Percentiles rank a stretch among this genome's conserved stretches.
Evolutionary conservation across 2,329 filamentous ascomycete genomes (phyloP).

Genomic region (Pyrenochaeta sp.): DNA sequence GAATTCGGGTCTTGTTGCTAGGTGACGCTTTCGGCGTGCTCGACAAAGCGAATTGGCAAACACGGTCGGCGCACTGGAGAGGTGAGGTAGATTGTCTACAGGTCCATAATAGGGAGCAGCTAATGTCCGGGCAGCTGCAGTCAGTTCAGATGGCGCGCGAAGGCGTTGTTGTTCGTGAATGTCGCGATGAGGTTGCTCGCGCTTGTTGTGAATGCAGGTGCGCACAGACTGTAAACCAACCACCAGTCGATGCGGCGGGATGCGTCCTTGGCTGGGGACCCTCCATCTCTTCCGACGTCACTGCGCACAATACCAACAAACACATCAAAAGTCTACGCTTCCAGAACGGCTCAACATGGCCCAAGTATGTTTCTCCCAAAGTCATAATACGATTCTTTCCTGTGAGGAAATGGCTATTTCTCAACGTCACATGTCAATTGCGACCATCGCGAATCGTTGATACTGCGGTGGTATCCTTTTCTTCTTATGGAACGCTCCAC

Average conservation of each 20-base stretch:
- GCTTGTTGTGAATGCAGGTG: slow-evolving; percentile 34
- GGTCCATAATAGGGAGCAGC: slow-evolving; percentile 23
- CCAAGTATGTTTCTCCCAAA: slow-evolving; percentile 22
- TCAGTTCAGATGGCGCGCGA: slow-evolving; percentile 9
- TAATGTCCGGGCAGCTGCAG: slow-evolving; percentile 18
- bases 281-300: slow-evolving; percentile 17
- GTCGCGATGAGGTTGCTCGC: slow-evolving; percentile 27
- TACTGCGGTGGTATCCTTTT: too few species aligned
- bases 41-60: slow-evolving; percentile 52
- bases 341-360: slow-evolving; percentile 26
- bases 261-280: slow-evolving; percentile 9
- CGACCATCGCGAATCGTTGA: background rate
- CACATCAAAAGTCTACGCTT: background rate
- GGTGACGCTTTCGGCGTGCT: slow-evolving; percentile 44
- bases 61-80: slow-evolving; percentile 26
- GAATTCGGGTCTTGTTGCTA: slow-evolving; percentile 38
- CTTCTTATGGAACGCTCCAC: too few species aligned
- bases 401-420: background rate
- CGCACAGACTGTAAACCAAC: slow-evolving; percentile 6
- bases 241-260: slow-evolving; percentile 7
- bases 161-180: slow-evolving; percentile 17
- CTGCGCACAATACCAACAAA: slow-evolving; percentile 16
- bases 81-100: slow-evolving; percentile 14
- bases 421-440: background rate
- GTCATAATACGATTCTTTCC: too few species aligned